Evolutionary conservation across 2,329 filamentous ascomycete species (phyloP).

Genomic region (Byssoonygena ceratinophila): DNA sequence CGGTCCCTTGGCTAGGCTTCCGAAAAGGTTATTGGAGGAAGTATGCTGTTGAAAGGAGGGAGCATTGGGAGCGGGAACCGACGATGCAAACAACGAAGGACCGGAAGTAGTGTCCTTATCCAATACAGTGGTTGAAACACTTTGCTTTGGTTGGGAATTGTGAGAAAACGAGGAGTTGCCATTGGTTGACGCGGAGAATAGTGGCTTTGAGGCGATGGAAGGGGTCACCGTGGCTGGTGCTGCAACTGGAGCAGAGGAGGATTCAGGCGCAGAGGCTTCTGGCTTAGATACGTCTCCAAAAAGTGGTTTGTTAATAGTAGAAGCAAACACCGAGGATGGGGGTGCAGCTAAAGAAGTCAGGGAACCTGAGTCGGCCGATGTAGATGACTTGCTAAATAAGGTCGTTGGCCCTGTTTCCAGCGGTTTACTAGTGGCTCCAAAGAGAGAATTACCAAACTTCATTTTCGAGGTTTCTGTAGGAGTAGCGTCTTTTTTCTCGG

Average conservation of each 20-base stretch:
- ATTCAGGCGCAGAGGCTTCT: background rate
- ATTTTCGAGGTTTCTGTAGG: background rate
- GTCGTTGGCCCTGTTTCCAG: background rate
- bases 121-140: background rate
- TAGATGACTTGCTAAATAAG: background rate
- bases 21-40: background rate
- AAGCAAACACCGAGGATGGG: background rate
- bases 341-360: background rate
- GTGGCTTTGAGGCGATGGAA: background rate
- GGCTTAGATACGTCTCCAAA: background rate
- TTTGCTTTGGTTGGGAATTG: background rate
- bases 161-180: background rate
- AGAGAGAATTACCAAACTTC: constrained; percentile 8
- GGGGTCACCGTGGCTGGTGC: background rate
- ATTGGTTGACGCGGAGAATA: background rate
- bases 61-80: background rate
- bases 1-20: background rate
- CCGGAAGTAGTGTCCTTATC: background rate
- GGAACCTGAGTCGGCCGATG: constrained; percentile 2
- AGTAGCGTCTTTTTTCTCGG: background rate
- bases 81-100: background rate
- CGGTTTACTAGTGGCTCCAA: constrained; percentile 5
- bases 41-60: background rate
- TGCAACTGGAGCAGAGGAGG: background rate
- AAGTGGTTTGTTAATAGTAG: background rate